A percentile compares a stretch with the other conserved stretches of the same genome.
These are phyloP conservation scores for Phytophthora foliorum DNA, from an alignment of 352 stramenopile genomes.

Conservation along the genomic window DNA sequence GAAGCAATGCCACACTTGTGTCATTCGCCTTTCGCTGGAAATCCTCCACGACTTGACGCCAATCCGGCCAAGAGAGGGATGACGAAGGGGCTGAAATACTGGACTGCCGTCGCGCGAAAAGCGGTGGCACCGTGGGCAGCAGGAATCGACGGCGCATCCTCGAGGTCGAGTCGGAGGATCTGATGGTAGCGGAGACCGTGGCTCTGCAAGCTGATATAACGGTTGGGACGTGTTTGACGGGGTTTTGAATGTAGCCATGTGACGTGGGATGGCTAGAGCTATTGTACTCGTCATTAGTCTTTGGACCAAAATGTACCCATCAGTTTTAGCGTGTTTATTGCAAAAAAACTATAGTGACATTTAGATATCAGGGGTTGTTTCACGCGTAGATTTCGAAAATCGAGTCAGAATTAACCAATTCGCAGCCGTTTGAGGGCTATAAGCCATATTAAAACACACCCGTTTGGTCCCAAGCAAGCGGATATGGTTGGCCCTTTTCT, in stretches of 20 bases:
- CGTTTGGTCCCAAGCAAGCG: too few species aligned
- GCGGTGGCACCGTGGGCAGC: not conserved
- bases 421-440: too few species aligned
- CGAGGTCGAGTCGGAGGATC: not conserved
- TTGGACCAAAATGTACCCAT: too few species aligned
- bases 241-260: slow-evolving; percentile 3
- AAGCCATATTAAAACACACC: too few species aligned
- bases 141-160: slow-evolving; percentile 32
- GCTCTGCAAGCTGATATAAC: slow-evolving; percentile 23
- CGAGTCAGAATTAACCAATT: too few species aligned
- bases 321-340: too few species aligned
- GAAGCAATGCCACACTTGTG: slow-evolving; percentile 13
- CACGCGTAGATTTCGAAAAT: too few species aligned
- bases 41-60: slow-evolving; percentile 52
- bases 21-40: slow-evolving; percentile 54
- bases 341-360: too few species aligned
- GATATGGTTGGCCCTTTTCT: too few species aligned
- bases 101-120: slow-evolving; percentile 13
- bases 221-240: slow-evolving; percentile 11
- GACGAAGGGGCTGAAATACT: not conserved
- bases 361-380: too few species aligned
- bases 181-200: slow-evolving; percentile 22
- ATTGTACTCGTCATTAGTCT: too few species aligned
- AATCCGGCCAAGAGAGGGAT: slow-evolving; percentile 32
- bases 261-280: slow-evolving; percentile 37